A percentile compares a stretch with the other conserved stretches of the same genome.
phyloP scores from a whole-genome alignment of 2,329 filamentous ascomycete species.

The Colletotrichum spaethianum region DNA sequence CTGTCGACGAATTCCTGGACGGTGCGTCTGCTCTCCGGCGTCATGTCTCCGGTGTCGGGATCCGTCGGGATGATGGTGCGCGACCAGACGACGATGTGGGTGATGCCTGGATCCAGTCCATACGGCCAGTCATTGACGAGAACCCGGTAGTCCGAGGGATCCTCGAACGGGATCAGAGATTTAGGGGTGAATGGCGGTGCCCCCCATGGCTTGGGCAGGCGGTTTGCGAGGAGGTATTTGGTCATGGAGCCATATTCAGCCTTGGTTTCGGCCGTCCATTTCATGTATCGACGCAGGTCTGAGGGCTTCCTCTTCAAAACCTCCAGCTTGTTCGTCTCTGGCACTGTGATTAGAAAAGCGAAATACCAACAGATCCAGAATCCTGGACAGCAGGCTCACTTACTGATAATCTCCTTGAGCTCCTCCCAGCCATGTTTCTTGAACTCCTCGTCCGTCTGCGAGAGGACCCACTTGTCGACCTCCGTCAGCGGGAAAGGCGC shows the following conservation, averaged over 20 bases:
- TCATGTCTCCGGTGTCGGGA: slow-evolving; percentile 78
- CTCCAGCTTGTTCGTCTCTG: slow-evolving; percentile 74
- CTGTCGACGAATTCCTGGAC: slow-evolving; percentile 79
- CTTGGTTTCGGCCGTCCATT: slow-evolving; percentile 80
- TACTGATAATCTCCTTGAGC: slow-evolving; percentile 77
- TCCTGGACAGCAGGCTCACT: slow-evolving; percentile 1
- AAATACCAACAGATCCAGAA: not conserved
- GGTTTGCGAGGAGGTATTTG: slow-evolving; percentile 81
- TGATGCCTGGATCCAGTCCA: slow-evolving; percentile 74
- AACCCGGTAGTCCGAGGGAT: slow-evolving; percentile 75
- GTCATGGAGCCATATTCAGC: slow-evolving; percentile 84
- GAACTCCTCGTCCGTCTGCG: slow-evolving; percentile 79
- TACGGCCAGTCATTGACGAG: slow-evolving; percentile 96
- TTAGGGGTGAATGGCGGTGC: slow-evolving; percentile 67
- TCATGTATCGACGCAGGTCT: slow-evolving; percentile 83
- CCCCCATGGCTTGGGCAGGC: slow-evolving; percentile 78
- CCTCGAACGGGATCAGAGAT: slow-evolving; percentile 66
- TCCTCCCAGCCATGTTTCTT: slow-evolving; percentile 80
- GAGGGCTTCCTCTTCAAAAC: slow-evolving; percentile 85
- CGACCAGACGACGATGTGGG: slow-evolving; percentile 94
- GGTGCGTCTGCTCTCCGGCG: slow-evolving; percentile 72
- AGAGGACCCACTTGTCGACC: slow-evolving; percentile 70
- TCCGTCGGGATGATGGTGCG: slow-evolving; percentile 86
- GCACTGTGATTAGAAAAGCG: slow-evolving; percentile 6
- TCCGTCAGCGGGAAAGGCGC: slow-evolving; percentile 73